These are phyloP conservation scores for Starmerella khaoyaiensis DNA, from an alignment of 805 yeast species.

Conservation along the genomic window DNA sequence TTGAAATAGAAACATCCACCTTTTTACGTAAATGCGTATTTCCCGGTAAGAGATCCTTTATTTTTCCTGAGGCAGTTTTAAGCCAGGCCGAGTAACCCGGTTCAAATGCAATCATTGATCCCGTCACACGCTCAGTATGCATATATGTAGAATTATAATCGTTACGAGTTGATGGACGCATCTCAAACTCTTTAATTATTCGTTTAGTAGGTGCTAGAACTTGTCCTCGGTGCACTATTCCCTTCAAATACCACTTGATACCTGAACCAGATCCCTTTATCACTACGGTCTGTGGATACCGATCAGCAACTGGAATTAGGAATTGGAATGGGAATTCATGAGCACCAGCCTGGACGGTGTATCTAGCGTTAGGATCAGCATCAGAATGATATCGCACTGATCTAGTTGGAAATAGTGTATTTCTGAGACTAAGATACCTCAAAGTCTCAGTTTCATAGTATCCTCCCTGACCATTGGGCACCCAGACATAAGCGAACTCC, in stretches of 20 bases:
- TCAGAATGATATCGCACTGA: constrained; percentile 3
- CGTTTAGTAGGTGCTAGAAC: constrained; percentile 7
- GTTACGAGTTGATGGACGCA: constrained; percentile 10
- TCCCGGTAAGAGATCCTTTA: constrained; percentile 14
- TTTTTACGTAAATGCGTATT: constrained; percentile 5
- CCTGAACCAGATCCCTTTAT: constrained; percentile 11
- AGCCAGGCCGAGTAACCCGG: constrained; percentile 14
- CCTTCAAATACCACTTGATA: constrained; percentile 18
- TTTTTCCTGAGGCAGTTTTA: constrained; percentile 12
- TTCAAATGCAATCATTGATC: constrained; percentile 2
- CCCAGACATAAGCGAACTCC: constrained; percentile 19
- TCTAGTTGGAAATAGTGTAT: constrained; percentile 11
- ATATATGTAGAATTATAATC: background rate
- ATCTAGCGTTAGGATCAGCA: constrained; percentile 3
- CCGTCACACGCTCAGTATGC: background rate
- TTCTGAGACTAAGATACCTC: constrained; percentile 8
- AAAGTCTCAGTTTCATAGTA: constrained; percentile 14
- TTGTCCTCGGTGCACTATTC: constrained; percentile 15
- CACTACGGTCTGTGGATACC: constrained; percentile 13
- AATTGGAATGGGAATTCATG: constrained; percentile 16
- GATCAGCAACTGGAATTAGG: constrained; percentile 12
- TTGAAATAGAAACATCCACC: constrained; percentile 2
- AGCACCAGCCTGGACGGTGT: constrained; percentile 14
- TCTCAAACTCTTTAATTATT: constrained; percentile 5
- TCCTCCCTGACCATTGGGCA: constrained; percentile 19